Base-by-base conservation (phyloP, 805 yeast species). In the Ogataea polymorpha region DNA sequence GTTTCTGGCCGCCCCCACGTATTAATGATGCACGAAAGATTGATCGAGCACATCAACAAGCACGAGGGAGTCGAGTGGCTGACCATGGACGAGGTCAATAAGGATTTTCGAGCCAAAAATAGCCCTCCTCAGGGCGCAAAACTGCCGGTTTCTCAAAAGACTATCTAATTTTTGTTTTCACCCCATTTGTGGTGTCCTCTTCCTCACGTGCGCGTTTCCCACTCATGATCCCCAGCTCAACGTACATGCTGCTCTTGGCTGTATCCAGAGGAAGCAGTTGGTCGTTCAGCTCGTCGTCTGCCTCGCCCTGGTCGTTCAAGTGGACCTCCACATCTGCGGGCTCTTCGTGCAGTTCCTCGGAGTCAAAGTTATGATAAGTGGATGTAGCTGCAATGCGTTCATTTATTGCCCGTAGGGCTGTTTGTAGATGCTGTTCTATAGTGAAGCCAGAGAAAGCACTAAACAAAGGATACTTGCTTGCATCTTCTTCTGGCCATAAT, bases 121-220 rank as follows among this genome's bases (percentile, higher is more conserved):
- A 27, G 49, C 2, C 50, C 50, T 24, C 62, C 65, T 6, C 54
- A 41, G 14, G 66, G 65, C 13, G 66, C 65, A 7, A 44, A 47
- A 29, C 29, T 56, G 52, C 66, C 66, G 10, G 35, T 45, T n/a
- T 29, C 50, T 8, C 28, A 27, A 14, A 39, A 34, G 33, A 46
- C 46, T 9, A 24, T 21, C 37, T 24, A 17, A 51, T 51, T 55
- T 71, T 71, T 53, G 53, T 71, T 15, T 66, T 54, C 17, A 53
- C 71, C 1, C 74, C 20, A 45, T 73, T 38, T 46, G 72, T 39
- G 77, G 79, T 48, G 44, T 66, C 40, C 79, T 80, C 29, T 48
- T 55, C 27, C 63, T 66, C 42, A 43, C 69, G 42, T 62, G 71
- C 11, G 51, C 62, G 32, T 67, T 69, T 29, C 59, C 71, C 21